phyloP scores from a whole-genome alignment of 148 eudicot genomes.

The Polygonum maritimum region DNA sequence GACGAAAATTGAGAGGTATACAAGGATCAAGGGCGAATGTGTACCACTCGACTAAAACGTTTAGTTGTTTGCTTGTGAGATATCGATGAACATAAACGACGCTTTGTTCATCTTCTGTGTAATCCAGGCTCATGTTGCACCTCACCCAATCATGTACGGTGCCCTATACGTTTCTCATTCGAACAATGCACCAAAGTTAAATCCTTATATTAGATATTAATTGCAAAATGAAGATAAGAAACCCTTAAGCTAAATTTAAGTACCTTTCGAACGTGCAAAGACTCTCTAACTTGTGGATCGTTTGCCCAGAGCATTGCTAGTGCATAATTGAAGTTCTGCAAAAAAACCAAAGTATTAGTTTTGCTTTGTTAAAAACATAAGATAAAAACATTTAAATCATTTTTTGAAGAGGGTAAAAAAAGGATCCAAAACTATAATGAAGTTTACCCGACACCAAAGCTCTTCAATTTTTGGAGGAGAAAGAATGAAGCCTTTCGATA shows the following conservation, averaged over 20 bases:
- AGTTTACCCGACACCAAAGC: slow-evolving; percentile 30
- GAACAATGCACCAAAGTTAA: background rate
- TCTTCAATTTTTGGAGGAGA: slow-evolving; percentile 23
- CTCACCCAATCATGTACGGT: slow-evolving; percentile 29
- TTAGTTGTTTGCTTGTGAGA: slow-evolving; percentile 22
- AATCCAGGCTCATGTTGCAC: slow-evolving; percentile 31
- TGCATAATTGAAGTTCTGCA: slow-evolving; percentile 26
- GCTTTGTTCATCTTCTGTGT: slow-evolving; percentile 28
- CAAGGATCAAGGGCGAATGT: background rate
- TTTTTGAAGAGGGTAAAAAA: background rate
- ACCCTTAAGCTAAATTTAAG: background rate
- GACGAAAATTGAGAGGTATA: background rate
- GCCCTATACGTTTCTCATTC: slow-evolving; percentile 15
- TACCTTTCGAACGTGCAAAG: slow-evolving; percentile 32
- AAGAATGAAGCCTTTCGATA: slow-evolving; percentile 20
- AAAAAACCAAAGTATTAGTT: background rate
- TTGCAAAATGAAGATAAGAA: background rate
- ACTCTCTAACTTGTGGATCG: slow-evolving; percentile 26
- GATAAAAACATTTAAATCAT: too few relatives aligned
- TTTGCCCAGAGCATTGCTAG: slow-evolving; percentile 31
- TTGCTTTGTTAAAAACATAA: too few relatives aligned
- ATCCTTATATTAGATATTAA: background rate
- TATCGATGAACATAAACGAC: slow-evolving; percentile 27
- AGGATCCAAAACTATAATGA: background rate
- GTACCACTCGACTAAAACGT: slow-evolving; percentile 27